These are phyloP conservation scores for Onygenales sp. DNA, from an alignment of 2,329 filamentous ascomycete species.

Conservation along the genomic window DNA sequence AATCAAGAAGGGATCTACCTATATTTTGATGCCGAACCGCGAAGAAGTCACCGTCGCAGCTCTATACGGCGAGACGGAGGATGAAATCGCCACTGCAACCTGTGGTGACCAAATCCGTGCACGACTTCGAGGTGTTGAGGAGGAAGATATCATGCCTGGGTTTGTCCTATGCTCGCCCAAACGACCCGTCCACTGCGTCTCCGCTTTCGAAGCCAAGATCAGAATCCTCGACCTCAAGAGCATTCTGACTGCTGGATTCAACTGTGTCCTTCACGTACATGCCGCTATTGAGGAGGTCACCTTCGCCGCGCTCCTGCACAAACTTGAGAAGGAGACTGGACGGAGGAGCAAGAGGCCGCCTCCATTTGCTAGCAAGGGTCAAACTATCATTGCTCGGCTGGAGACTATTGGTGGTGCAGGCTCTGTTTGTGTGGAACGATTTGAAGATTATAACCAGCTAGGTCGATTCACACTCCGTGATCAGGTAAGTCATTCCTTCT, in stretches of 20 bases:
- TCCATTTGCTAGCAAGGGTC: constrained; percentile 70
- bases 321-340: constrained; percentile 86
- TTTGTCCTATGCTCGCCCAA: constrained; percentile 95
- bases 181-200: constrained; percentile 83
- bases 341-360: constrained; percentile 90
- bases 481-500: constrained; percentile 49
- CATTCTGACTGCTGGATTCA: constrained; percentile 90
- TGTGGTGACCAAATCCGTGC: constrained; percentile 93
- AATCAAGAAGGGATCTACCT: constrained; percentile 75
- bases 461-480: constrained; percentile 84
- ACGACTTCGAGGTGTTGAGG: constrained; percentile 86
- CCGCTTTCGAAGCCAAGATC: constrained; percentile 90
- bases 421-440: constrained; percentile 83
- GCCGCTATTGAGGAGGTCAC: constrained; percentile 97
- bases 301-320: constrained; percentile 78
- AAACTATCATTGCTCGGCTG: constrained; percentile 84
- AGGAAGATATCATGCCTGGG: constrained; percentile 90
- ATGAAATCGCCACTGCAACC: constrained; percentile 71
- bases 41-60: constrained; percentile 72
- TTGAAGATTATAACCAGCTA: constrained; percentile 92
- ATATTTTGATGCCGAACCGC: constrained; percentile 94
- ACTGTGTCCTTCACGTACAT: constrained; percentile 95
- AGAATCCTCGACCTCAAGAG: constrained; percentile 88
- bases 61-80: constrained; percentile 91
- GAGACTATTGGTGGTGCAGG: constrained; percentile 79